phyloP scores from a whole-genome alignment of 176 grass and related monocot species.

The Cenchrus purpureus region DNA sequence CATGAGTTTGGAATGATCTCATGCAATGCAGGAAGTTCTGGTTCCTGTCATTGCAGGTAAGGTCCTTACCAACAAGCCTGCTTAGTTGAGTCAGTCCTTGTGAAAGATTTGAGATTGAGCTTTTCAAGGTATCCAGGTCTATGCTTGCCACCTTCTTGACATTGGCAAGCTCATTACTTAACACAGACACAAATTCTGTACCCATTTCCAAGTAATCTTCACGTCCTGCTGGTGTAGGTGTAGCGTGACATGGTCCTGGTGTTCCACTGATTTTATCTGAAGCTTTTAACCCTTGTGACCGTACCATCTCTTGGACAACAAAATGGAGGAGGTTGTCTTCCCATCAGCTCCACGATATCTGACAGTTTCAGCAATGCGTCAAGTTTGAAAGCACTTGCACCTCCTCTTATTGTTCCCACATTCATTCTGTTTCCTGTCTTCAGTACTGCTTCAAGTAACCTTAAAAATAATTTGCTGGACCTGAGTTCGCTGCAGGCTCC shows the following conservation, averaged over 20 bases:
- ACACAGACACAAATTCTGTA: slow-evolving; percentile 64
- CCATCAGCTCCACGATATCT: slow-evolving; percentile 86
- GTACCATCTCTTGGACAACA: slow-evolving; percentile 79
- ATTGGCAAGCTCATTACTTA: slow-evolving; percentile 76
- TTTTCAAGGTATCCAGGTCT: slow-evolving; percentile 76
- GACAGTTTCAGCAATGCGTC: slow-evolving; percentile 79
- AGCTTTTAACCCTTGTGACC: slow-evolving; percentile 51
- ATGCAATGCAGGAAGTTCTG: slow-evolving; percentile 63
- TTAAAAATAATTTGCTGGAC: slow-evolving; percentile 79
- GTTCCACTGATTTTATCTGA: slow-evolving; percentile 21
- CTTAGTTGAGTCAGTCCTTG: slow-evolving; percentile 60
- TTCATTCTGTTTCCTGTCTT: slow-evolving; percentile 98
- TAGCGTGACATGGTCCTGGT: neutral
- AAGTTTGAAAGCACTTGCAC: slow-evolving; percentile 82
- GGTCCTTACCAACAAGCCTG: slow-evolving; percentile 51
- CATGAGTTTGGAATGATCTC: slow-evolving; percentile 58
- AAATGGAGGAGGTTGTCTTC: slow-evolving; percentile 94
- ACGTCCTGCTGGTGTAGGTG: slow-evolving; percentile 25
- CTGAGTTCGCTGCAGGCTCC: slow-evolving; percentile 79
- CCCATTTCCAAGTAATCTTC: slow-evolving; percentile 24
- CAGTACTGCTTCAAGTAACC: slow-evolving; percentile 91
- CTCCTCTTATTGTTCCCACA: slow-evolving; percentile 82
- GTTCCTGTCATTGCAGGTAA: slow-evolving; percentile 38
- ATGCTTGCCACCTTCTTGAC: slow-evolving; percentile 82
- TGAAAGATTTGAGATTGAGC: slow-evolving; percentile 82